Conservation (phyloP, 345 rosid genomes). For the Microthlaspi erraticum region DNA sequence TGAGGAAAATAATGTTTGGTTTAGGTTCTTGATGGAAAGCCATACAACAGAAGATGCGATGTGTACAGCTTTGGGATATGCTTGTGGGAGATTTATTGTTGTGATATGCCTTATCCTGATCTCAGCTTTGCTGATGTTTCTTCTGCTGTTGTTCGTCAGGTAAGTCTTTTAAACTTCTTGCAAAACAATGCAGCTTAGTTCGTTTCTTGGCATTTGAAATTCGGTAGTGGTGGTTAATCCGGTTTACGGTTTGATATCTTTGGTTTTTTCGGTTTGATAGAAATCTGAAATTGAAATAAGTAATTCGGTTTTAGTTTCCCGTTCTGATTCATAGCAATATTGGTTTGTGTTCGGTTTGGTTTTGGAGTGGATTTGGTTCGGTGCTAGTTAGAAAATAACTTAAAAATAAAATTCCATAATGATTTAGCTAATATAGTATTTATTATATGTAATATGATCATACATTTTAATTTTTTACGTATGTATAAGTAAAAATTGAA, state of each 20-base stretch:
- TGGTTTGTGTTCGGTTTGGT: background rate
- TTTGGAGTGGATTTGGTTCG: background rate
- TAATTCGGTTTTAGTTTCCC: constrained; percentile 6
- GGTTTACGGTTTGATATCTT: background rate
- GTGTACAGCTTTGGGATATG: constrained; percentile 99
- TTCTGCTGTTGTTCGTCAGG: constrained; percentile 94
- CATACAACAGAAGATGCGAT: constrained; percentile 94
- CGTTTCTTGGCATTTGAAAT: background rate
- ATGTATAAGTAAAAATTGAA: background rate
- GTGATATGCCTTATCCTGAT: constrained; percentile 93
- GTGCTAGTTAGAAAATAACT: constrained; percentile 3
- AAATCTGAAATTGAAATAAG: constrained; percentile 1
- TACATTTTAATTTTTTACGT: background rate
- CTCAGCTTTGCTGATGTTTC: constrained; percentile 92
- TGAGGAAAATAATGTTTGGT: background rate
- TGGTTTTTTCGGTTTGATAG: constrained; percentile 6
- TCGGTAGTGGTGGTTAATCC: background rate
- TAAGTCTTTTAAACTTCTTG: constrained; percentile 35
- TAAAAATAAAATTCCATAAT: background rate
- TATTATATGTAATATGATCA: background rate
- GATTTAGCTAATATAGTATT: background rate
- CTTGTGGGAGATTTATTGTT: constrained; percentile 98
- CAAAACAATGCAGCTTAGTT: background rate
- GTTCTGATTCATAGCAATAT: constrained; percentile 1
- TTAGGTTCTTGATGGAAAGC: constrained; percentile 97